These are phyloP conservation scores for Phaffia rhodozyma DNA, from an alignment of 1,284 basidiomycete species.

Conservation along the genomic window DNA sequence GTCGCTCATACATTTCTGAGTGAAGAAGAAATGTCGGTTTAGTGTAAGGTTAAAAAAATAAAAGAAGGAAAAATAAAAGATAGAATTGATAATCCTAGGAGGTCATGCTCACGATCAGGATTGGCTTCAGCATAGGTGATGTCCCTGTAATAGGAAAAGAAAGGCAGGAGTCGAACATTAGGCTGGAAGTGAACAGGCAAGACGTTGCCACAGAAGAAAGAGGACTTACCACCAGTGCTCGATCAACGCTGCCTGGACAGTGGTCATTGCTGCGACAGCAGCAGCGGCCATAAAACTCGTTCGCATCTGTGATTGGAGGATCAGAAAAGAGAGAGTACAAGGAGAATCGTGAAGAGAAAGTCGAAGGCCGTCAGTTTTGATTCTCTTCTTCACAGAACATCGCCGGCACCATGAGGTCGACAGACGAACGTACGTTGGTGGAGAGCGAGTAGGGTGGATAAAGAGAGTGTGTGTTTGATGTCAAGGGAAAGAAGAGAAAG, in stretches of 20 bases:
- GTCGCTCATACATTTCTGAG: conserved; percentile 44
- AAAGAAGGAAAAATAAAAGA: not conserved
- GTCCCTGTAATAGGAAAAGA: conserved; percentile 21
- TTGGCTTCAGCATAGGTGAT: conserved; percentile 35
- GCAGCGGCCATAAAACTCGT: conserved; percentile 17
- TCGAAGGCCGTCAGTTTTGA: no score
- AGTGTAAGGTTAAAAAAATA: not conserved
- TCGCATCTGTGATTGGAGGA: no score
- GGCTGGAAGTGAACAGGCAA: not conserved
- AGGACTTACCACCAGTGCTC: conserved; percentile 33
- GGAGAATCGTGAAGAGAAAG: no score
- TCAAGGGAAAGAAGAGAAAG: no score
- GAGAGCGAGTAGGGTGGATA: no score
- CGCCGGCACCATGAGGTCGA: no score
- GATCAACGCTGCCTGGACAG: conserved; percentile 26
- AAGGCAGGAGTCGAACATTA: not conserved
- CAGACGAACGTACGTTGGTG: no score
- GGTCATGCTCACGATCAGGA: conserved; percentile 35
- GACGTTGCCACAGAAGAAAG: not conserved
- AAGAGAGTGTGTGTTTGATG: no score
- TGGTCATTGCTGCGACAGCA: conserved; percentile 19
- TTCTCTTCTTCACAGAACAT: no score
- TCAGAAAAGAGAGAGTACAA: no score
- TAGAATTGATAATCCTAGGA: not conserved
- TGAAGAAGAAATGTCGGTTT: conserved; percentile 16